Percentiles rank a stretch among this genome's conserved stretches.
Evolutionary conservation across 192 early-diverging fungal species (phyloP).

Genomic region (Nowakowskiella sp.): DNA sequence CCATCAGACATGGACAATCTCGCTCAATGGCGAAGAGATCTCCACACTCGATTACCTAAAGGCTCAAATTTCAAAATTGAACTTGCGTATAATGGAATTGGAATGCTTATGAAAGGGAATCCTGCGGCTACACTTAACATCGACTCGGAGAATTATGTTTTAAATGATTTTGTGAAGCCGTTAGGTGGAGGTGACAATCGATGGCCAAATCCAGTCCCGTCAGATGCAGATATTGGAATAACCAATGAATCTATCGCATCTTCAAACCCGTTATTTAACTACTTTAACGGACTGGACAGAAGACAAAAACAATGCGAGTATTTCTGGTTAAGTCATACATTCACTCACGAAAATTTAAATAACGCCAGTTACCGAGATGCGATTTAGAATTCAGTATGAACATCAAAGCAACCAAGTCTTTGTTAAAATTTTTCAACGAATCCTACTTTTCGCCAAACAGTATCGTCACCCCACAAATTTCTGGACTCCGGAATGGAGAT

Average conservation of each 20-base stretch:
- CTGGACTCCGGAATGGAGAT: slow-evolving; percentile 38
- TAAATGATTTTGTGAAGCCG: slow-evolving; percentile 24
- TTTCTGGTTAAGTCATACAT: slow-evolving; percentile 35
- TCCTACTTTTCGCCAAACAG: slow-evolving; percentile 16
- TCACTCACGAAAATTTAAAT: slow-evolving; percentile 31
- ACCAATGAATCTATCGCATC: neutral
- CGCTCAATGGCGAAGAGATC: slow-evolving; percentile 30
- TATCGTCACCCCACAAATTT: slow-evolving; percentile 37
- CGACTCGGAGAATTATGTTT: slow-evolving; percentile 22
- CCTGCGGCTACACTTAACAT: slow-evolving; percentile 15
- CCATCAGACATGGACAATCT: slow-evolving; percentile 20
- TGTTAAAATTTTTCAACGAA: slow-evolving; percentile 10
- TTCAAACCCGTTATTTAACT: slow-evolving; percentile 23
- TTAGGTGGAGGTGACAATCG: slow-evolving; percentile 24
- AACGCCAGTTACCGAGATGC: slow-evolving; percentile 26
- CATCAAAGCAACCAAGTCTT: slow-evolving; percentile 22
- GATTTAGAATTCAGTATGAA: slow-evolving; percentile 34
- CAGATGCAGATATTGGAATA: slow-evolving; percentile 1
- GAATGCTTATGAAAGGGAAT: slow-evolving; percentile 17
- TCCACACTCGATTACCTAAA: slow-evolving; percentile 23
- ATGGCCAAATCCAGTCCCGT: slow-evolving; percentile 22
- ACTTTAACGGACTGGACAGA: slow-evolving; percentile 5
- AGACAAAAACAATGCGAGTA: slow-evolving; percentile 18
- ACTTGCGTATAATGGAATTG: slow-evolving; percentile 36
- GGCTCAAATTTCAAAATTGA: slow-evolving; percentile 29